A percentile compares a stretch with the other conserved stretches of the same genome.
Conservation (phyloP, 768 basidiomycete species). For the Podaxis sp. region DNA sequence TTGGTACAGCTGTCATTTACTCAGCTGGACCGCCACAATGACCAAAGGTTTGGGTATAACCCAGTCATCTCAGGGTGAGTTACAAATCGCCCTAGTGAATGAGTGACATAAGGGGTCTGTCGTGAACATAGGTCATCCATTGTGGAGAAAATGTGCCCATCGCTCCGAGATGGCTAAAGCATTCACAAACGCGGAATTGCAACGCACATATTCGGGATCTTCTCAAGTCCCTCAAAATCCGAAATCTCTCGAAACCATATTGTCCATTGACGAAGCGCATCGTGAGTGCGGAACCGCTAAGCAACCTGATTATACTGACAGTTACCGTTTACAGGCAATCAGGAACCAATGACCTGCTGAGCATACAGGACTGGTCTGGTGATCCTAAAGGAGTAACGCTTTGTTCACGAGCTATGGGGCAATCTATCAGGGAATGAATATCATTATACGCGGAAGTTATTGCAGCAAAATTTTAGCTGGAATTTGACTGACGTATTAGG, state of each 20-base stretch:
- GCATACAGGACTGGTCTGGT: constrained; percentile 1
- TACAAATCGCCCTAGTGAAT: not conserved
- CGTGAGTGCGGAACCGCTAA: not conserved
- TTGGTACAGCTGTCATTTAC: not conserved
- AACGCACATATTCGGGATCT: not conserved
- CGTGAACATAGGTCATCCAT: not conserved
- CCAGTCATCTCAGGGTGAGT: not conserved
- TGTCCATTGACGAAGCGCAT: not conserved
- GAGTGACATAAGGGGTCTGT: not conserved
- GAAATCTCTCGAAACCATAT: not conserved
- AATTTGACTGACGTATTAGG: not conserved
- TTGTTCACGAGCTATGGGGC: not conserved
- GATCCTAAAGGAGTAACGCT: constrained; percentile 7
- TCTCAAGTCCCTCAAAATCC: not conserved
- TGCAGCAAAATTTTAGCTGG: not conserved
- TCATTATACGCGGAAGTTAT: not conserved
- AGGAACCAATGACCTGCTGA: constrained; percentile 5
- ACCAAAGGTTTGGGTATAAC: not conserved
- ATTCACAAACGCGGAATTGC: not conserved
- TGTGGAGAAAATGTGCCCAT: not conserved
- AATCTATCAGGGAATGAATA: not conserved
- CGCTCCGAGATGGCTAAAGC: not conserved
- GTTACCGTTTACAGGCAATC: not conserved
- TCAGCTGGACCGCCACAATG: not conserved
- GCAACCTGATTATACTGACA: not conserved